A percentile compares a stretch with the other conserved stretches of the same genome.
Evolutionary conservation across 139 green algal species (phyloP).

Genomic region (Coccomyxa sp.): DNA sequence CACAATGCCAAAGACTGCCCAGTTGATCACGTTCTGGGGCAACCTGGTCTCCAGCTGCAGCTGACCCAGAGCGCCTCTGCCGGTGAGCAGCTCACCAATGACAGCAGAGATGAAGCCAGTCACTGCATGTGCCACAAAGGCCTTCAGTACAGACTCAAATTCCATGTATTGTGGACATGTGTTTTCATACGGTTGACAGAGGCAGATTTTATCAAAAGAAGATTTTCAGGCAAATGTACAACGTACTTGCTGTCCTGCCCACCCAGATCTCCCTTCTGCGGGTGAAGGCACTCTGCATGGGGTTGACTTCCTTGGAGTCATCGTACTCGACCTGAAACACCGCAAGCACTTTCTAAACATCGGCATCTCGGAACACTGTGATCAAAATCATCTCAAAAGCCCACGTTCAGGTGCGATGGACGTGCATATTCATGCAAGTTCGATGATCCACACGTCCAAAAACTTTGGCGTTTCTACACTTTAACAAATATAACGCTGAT

Average conservation of each 20-base stretch:
- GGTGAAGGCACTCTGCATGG: conserved; percentile 14
- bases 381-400: background rate
- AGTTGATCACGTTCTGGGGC: conserved; percentile 8
- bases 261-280: conserved; percentile 15
- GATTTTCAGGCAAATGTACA: no score
- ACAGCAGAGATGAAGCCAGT: conserved; percentile 20
- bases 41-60: conserved; percentile 17
- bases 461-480: background rate
- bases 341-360: background rate
- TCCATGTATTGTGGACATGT: background rate
- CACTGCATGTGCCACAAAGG: conserved; percentile 15
- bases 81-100: conserved; percentile 22
- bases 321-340: conserved; percentile 14
- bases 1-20: conserved; percentile 11
- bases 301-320: background rate
- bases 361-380: background rate
- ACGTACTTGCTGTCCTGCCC: background rate
- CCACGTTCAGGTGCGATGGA: background rate
- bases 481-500: background rate
- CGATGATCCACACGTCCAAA: background rate
- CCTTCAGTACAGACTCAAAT: background rate
- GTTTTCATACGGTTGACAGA: no score
- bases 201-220: no score
- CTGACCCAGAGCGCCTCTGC: conserved; percentile 22
- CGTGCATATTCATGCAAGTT: background rate